Conservation (phyloP, 140 eudicot genomes). For the Flaveria floridana region DNA sequence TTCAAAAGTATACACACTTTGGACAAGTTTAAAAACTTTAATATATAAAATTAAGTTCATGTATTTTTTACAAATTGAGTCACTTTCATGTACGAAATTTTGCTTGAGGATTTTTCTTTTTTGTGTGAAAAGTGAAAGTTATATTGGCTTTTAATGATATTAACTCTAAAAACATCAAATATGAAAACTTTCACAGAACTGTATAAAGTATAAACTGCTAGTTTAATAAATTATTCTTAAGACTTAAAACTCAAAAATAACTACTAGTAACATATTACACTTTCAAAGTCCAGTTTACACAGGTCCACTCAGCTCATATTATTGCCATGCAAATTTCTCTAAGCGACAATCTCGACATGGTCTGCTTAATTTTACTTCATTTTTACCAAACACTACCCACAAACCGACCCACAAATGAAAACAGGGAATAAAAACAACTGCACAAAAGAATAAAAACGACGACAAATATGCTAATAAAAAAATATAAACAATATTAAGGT, state of each 20-base stretch:
- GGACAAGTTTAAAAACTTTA: too few relatives aligned
- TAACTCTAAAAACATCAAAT: neutral
- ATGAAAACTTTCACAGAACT: neutral
- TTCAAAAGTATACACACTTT: too few relatives aligned
- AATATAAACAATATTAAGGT: slow-evolving; percentile 21
- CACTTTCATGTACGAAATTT: too few relatives aligned
- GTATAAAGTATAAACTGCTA: neutral
- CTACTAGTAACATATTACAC: neutral
- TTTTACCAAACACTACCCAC: neutral
- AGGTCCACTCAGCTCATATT: neutral
- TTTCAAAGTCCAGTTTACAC: neutral
- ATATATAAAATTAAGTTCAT: too few relatives aligned
- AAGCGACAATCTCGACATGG: neutral
- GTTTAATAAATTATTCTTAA: neutral
- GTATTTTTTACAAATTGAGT: too few relatives aligned
- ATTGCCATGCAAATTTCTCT: neutral
- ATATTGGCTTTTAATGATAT: too few relatives aligned
- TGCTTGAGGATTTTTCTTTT: too few relatives aligned
- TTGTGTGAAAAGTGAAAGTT: too few relatives aligned
- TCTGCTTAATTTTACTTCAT: neutral
- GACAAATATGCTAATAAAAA: neutral
- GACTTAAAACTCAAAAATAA: neutral
- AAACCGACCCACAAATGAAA: neutral
- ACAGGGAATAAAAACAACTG: neutral
- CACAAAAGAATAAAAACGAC: neutral